Evolutionary conservation across 2,329 filamentous ascomycete species (phyloP).

Genomic region (Trichoderma pleuroti): DNA sequence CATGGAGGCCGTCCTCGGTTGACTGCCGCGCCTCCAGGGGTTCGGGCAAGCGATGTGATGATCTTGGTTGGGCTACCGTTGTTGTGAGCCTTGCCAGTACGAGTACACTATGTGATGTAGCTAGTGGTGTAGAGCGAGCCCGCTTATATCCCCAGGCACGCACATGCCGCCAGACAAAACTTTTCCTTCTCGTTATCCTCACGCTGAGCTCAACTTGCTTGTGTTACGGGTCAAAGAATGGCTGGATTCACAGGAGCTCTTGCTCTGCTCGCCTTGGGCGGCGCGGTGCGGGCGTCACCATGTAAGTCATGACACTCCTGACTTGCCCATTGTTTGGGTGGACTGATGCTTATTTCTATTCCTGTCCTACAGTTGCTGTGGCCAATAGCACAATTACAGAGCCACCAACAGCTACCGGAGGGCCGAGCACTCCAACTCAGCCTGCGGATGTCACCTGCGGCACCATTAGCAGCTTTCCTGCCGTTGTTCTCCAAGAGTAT

Average conservation of each 20-base stretch:
- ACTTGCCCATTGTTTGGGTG: background rate
- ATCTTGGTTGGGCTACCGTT: background rate
- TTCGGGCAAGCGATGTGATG: background rate
- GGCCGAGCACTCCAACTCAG: background rate
- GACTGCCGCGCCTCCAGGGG: background rate
- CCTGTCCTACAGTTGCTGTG: background rate
- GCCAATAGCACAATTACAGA: background rate
- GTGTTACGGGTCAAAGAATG: constrained; percentile 8
- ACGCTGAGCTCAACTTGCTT: background rate
- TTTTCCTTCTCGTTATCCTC: background rate
- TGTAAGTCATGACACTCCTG: background rate
- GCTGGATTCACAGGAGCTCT: constrained; percentile 1
- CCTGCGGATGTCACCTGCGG: background rate
- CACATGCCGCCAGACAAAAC: background rate
- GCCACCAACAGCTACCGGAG: background rate
- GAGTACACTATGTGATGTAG: background rate
- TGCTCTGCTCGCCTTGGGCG: constrained; percentile 1
- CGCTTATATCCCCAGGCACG: background rate
- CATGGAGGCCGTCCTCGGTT: background rate
- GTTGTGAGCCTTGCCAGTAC: background rate
- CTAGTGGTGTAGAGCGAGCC: background rate
- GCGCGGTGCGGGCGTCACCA: constrained; percentile 1
- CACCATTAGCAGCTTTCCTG: background rate
- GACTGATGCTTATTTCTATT: background rate
- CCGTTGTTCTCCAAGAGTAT: background rate